phyloP scores from a whole-genome alignment of 441 rosid genomes.

The Corymbia citriodora region DNA sequence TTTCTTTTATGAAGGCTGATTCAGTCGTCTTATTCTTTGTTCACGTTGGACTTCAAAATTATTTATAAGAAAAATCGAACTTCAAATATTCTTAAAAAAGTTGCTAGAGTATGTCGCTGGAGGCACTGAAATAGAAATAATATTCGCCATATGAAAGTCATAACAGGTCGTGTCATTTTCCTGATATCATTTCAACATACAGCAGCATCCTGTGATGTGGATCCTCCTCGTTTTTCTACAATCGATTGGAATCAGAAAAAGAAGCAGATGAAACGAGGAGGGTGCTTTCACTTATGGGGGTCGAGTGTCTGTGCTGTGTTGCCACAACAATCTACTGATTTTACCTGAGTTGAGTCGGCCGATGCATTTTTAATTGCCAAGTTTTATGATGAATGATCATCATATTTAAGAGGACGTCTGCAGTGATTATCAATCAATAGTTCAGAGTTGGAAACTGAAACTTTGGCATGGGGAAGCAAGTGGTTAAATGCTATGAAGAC shows the following conservation, averaged over 20 bases:
- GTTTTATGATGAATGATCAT: neutral
- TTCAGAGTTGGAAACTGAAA: neutral
- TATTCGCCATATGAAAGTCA: neutral
- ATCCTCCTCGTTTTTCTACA: neutral
- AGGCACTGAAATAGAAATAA: too few species aligned
- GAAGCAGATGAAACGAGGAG: neutral
- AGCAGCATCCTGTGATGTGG: neutral
- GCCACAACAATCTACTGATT: neutral
- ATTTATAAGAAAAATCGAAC: neutral
- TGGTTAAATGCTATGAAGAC: neutral
- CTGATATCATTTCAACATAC: neutral
- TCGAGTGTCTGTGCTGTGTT: neutral
- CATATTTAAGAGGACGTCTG: neutral
- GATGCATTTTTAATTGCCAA: neutral
- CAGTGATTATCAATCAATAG: neutral
- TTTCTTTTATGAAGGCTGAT: neutral
- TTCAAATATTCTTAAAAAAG: neutral
- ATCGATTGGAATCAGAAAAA: neutral
- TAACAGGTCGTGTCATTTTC: neutral
- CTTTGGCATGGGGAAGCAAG: neutral
- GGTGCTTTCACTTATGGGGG: neutral
- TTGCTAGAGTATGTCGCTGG: neutral
- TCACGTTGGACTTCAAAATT: neutral
- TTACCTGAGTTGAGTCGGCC: neutral
- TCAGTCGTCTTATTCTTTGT: neutral